These are phyloP conservation scores for Fistulinella cinereoalba DNA, from an alignment of 1,284 basidiomycete genomes.

Conservation along the genomic window DNA sequence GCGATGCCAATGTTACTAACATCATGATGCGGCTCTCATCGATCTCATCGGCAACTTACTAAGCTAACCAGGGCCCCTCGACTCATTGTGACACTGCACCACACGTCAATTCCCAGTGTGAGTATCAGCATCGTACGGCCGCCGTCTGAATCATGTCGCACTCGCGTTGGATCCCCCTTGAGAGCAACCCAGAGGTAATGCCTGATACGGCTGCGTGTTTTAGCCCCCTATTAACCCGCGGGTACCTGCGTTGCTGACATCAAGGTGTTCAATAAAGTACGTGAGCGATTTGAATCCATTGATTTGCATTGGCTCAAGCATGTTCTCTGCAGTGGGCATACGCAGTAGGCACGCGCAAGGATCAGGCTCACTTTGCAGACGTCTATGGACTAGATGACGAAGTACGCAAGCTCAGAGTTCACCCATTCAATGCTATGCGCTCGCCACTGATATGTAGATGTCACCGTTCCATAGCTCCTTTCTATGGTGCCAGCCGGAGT, in stretches of 20 bases:
- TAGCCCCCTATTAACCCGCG: constrained; percentile 11
- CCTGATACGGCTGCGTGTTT: neutral
- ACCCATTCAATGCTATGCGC: no score
- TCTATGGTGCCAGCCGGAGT: constrained; percentile 66
- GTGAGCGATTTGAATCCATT: constrained; percentile 12
- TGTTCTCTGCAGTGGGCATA: constrained; percentile 62
- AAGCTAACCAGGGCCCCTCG: no score
- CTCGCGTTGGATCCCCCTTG: constrained; percentile 67
- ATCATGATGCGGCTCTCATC: no score
- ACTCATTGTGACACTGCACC: no score
- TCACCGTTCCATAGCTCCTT: constrained; percentile 51
- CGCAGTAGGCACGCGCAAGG: constrained; percentile 64
- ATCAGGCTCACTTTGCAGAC: constrained; percentile 68
- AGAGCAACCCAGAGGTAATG: constrained; percentile 71
- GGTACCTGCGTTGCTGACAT: no score
- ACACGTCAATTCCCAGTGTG: no score
- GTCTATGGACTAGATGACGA: constrained; percentile 80
- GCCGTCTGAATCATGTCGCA: constrained; percentile 16
- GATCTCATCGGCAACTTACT: no score
- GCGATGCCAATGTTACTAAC: no score
- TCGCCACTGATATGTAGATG: neutral
- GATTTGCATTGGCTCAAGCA: neutral
- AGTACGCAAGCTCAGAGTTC: no score
- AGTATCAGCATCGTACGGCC: no score
- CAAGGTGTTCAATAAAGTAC: constrained; percentile 54